These are phyloP conservation scores for Ustulina deusta DNA, from an alignment of 2,329 filamentous ascomycete genomes.

Conservation along the genomic window DNA sequence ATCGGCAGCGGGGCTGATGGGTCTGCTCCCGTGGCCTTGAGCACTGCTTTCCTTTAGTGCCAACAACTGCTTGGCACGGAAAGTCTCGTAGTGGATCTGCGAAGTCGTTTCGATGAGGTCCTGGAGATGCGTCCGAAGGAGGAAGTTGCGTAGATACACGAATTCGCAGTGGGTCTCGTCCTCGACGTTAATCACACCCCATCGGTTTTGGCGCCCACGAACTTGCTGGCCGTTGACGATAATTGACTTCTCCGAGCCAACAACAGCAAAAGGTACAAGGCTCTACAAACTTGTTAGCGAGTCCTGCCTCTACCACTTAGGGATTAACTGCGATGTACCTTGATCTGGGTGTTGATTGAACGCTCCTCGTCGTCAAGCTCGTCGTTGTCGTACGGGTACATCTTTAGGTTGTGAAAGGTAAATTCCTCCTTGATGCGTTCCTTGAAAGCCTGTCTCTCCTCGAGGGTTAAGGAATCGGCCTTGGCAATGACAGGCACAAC, in stretches of 20 bases:
- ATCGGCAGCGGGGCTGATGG: slow-evolving; percentile 95
- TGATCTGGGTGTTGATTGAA: slow-evolving; percentile 93
- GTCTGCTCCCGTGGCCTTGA: slow-evolving; percentile 83
- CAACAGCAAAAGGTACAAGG: slow-evolving; percentile 96
- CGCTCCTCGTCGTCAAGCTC: slow-evolving; percentile 98
- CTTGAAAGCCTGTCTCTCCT: slow-evolving; percentile 97
- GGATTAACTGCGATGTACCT: slow-evolving; percentile 68
- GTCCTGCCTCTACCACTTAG: not conserved
- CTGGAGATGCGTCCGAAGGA: slow-evolving; percentile 97
- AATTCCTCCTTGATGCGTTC: slow-evolving; percentile 99
- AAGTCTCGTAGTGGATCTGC: slow-evolving; percentile 99
- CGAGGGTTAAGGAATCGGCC: slow-evolving; percentile 93
- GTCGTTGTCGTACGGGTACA: slow-evolving; percentile 99
- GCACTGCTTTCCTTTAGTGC: slow-evolving; percentile 98
- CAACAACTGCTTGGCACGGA: slow-evolving; percentile 98
- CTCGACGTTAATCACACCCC: slow-evolving; percentile 99
- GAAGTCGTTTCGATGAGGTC: slow-evolving; percentile 99
- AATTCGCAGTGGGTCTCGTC: slow-evolving; percentile 99
- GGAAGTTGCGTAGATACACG: slow-evolving; percentile 97
- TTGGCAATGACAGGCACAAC: slow-evolving; percentile 99
- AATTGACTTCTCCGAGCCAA: slow-evolving; percentile 97
- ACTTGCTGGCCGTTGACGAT: slow-evolving; percentile 98
- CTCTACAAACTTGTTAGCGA: slow-evolving; percentile 67
- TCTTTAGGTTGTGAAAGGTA: slow-evolving; percentile 99
- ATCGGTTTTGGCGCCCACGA: slow-evolving; percentile 96